Conservation (phyloP, 306 rosid species). For the Cicer judaicum region DNA sequence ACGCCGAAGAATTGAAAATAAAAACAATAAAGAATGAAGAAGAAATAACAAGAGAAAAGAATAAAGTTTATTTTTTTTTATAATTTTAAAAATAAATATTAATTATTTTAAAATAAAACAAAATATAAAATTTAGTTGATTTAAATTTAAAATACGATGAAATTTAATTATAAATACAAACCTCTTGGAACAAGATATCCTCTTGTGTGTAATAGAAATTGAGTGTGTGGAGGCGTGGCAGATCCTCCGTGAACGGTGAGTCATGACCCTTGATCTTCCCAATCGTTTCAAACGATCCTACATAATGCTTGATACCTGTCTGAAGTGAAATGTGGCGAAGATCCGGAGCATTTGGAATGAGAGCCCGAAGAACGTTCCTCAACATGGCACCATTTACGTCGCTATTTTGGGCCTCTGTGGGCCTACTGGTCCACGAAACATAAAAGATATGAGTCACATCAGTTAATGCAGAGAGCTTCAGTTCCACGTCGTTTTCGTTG, state of each 20-base stretch:
- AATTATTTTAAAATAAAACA: too few relatives aligned
- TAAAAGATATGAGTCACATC: conserved; percentile 75
- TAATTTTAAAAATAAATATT: too few relatives aligned
- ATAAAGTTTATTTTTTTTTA: too few relatives aligned
- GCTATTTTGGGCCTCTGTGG: conserved; percentile 64
- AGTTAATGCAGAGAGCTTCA: conserved; percentile 58
- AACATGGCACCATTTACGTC: conserved; percentile 64
- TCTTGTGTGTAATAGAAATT: conserved; percentile 68
- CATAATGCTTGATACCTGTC: conserved; percentile 66
- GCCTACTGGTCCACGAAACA: conserved; percentile 59
- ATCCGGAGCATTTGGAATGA: conserved; percentile 65
- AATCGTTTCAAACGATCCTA: conserved; percentile 51
- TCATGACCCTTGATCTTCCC: conserved; percentile 53
- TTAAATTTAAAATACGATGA: too few relatives aligned
- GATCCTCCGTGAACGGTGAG: conserved; percentile 67
- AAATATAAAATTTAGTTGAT: too few relatives aligned
- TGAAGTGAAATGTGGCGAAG: conserved; percentile 72
- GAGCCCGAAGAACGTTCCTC: conserved; percentile 50
- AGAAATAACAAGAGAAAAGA: too few relatives aligned
- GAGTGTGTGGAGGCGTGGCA: conserved; percentile 54
- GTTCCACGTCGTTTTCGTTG: conserved; percentile 48
- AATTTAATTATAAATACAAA: too few relatives aligned
- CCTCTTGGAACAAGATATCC: conserved; percentile 56
- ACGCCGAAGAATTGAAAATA: too few relatives aligned
- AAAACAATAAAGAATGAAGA: too few relatives aligned